These are phyloP conservation scores for Vicia faba DNA, from an alignment of 306 rosid species.

Conservation along the genomic window DNA sequence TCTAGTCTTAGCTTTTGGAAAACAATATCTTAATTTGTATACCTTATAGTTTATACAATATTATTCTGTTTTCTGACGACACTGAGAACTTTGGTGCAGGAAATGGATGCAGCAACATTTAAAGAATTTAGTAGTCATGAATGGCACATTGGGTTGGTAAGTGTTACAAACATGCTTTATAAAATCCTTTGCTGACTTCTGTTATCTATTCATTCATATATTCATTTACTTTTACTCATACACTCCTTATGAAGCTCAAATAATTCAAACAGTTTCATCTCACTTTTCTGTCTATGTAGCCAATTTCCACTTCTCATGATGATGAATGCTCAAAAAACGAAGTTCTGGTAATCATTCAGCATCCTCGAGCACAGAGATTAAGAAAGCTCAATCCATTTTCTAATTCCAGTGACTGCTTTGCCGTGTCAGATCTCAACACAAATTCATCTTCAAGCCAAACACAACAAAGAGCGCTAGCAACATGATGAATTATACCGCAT, in stretches of 20 bases:
- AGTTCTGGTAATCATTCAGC: conserved; percentile 80
- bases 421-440: conserved; percentile 33
- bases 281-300: conserved; percentile 47
- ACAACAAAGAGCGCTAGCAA: conserved; percentile 31
- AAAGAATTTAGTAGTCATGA: conserved; percentile 68
- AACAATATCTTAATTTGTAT: conserved; percentile 15
- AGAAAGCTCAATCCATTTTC: conserved; percentile 39
- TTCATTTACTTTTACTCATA: no score
- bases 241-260: no score
- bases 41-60: background rate
- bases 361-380: conserved; percentile 57
- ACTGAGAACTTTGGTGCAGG: conserved; percentile 53
- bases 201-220: conserved; percentile 25
- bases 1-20: conserved; percentile 7
- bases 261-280: background rate
- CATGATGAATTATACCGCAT: conserved; percentile 34
- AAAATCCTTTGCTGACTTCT: background rate
- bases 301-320: conserved; percentile 50
- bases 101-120: conserved; percentile 89
- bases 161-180: conserved; percentile 30
- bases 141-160: conserved; percentile 96
- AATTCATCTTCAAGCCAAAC: conserved; percentile 37
- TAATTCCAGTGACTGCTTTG: conserved; percentile 26
- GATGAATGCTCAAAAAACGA: conserved; percentile 55
- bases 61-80: conserved; percentile 25